phyloP scores from a whole-genome alignment of 2,329 filamentous ascomycete species.

The Ophiocordyceps camponoti-saundersi region DNA sequence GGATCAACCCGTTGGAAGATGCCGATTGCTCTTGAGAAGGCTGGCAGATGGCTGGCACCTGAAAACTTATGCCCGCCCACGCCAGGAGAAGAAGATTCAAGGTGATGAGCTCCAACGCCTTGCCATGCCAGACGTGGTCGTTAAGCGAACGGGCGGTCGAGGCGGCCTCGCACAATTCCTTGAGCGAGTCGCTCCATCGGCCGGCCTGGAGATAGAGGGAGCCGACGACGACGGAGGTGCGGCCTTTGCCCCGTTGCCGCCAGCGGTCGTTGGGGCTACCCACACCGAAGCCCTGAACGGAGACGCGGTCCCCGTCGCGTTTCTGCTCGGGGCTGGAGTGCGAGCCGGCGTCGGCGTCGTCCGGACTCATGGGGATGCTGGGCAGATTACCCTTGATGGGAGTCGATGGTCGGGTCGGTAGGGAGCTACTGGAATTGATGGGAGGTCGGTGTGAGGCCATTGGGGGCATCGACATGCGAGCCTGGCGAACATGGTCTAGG shows the following conservation, averaged over 20 bases:
- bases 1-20: conserved; percentile 14
- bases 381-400: conserved; percentile 30
- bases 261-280: conserved; percentile 59
- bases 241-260: conserved; percentile 64
- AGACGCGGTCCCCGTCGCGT: conserved; percentile 32
- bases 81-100: conserved; percentile 69
- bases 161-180: conserved; percentile 67
- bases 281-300: conserved; percentile 54
- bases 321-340: conserved; percentile 24
- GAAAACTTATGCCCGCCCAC: conserved; percentile 73
- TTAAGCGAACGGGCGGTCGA: conserved; percentile 60
- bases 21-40: conserved; percentile 28
- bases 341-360: conserved; percentile 22
- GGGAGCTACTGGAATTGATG: conserved; percentile 26
- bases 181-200: conserved; percentile 75
- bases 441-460: conserved; percentile 26
- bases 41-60: conserved; percentile 43
- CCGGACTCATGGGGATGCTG: conserved; percentile 29
- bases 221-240: conserved; percentile 64
- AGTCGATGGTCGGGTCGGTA: conserved; percentile 31
- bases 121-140: conserved; percentile 95
- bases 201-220: conserved; percentile 79
- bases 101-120: conserved; percentile 76
- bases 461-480: conserved; percentile 73
- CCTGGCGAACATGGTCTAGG: conserved; percentile 38